Evolutionary conservation across 176 grass and related monocot species (phyloP).

Genomic region (Phragmites australis): DNA sequence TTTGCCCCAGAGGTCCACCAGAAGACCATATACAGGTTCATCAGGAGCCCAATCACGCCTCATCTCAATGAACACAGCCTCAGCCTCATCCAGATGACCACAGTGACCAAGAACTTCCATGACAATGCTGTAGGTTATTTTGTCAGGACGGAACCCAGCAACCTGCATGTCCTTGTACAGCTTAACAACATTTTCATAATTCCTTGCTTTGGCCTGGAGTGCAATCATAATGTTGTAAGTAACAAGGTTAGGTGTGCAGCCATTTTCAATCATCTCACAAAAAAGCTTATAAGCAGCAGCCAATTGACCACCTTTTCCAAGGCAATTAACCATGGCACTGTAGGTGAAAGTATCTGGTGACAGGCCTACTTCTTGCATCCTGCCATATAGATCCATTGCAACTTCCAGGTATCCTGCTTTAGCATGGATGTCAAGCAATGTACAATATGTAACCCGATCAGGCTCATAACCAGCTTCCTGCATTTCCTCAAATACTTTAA

Average conservation of each 20-base stretch:
- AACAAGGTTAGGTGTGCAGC: conserved; percentile 88
- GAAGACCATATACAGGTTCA: conserved; percentile 86
- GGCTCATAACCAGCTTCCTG: conserved; percentile 68
- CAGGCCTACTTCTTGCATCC: conserved; percentile 80
- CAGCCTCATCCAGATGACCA: conserved; percentile 80
- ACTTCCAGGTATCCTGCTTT: conserved; percentile 85
- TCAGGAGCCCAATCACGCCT: conserved; percentile 84
- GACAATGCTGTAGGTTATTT: conserved; percentile 96
- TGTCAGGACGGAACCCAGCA: conserved; percentile 94
- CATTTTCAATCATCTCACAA: conserved; percentile 87
- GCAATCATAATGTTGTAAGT: conserved; percentile 98
- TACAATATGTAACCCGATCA: conserved; percentile 86
- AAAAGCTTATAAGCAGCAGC: conserved; percentile 77
- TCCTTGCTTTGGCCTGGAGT: conserved; percentile 89
- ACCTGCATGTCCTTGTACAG: conserved; percentile 93
- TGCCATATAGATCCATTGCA: conserved; percentile 75
- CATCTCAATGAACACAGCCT: conserved; percentile 88
- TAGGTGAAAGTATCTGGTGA: conserved; percentile 94
- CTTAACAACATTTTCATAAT: conserved; percentile 85
- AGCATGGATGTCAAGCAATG: conserved; percentile 95
- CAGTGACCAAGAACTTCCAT: conserved; percentile 88
- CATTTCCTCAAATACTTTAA: conserved; percentile 91
- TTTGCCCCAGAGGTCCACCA: conserved; percentile 99
- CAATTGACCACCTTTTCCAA: conserved; percentile 86
- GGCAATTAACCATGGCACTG: conserved; percentile 97